These are phyloP conservation scores for Curvularia sp. DNA, from an alignment of 2,329 filamentous ascomycete species.

Conservation along the genomic window DNA sequence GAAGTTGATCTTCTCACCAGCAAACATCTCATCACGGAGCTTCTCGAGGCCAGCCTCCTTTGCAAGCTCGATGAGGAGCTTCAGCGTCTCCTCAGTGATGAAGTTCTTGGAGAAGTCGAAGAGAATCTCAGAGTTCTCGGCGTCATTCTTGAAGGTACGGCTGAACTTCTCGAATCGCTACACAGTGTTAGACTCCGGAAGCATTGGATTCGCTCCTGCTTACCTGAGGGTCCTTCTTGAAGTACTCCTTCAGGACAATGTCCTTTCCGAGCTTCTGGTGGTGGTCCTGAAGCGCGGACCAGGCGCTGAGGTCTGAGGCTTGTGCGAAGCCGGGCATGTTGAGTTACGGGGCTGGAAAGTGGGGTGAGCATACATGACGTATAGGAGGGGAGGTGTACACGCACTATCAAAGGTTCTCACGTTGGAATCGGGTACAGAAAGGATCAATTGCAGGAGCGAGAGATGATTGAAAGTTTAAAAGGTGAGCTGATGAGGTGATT, in stretches of 20 bases:
- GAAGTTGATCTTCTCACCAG: slow-evolving; percentile 98
- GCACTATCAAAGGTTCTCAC: slow-evolving; percentile 18
- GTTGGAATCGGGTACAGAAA: slow-evolving; percentile 13
- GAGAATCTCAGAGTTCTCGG: slow-evolving; percentile 83
- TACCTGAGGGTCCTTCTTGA: slow-evolving; percentile 75
- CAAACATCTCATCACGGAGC: slow-evolving; percentile 97
- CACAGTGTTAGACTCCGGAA: slow-evolving; percentile 14
- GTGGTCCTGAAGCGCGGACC: slow-evolving; percentile 90
- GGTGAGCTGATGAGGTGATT: slow-evolving; percentile 18
- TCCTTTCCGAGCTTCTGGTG: slow-evolving; percentile 84
- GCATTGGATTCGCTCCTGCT: neutral
- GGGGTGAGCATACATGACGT: slow-evolving; percentile 22
- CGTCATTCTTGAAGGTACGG: slow-evolving; percentile 79
- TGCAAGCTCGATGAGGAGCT: slow-evolving; percentile 85
- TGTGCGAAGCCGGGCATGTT: slow-evolving; percentile 73
- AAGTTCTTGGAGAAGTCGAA: slow-evolving; percentile 99
- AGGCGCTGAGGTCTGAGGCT: slow-evolving; percentile 83
- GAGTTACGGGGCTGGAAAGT: slow-evolving; percentile 30
- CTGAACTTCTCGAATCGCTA: slow-evolving; percentile 90
- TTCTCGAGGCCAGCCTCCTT: slow-evolving; percentile 90
- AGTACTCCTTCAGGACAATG: slow-evolving; percentile 92
- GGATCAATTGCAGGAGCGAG: slow-evolving; percentile 26
- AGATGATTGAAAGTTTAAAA: slow-evolving; percentile 20
- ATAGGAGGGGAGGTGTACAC: slow-evolving; percentile 4
- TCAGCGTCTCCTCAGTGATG: slow-evolving; percentile 87